Conservation (phyloP, 306 rosid genomes). For the Inga oerstediana region DNA sequence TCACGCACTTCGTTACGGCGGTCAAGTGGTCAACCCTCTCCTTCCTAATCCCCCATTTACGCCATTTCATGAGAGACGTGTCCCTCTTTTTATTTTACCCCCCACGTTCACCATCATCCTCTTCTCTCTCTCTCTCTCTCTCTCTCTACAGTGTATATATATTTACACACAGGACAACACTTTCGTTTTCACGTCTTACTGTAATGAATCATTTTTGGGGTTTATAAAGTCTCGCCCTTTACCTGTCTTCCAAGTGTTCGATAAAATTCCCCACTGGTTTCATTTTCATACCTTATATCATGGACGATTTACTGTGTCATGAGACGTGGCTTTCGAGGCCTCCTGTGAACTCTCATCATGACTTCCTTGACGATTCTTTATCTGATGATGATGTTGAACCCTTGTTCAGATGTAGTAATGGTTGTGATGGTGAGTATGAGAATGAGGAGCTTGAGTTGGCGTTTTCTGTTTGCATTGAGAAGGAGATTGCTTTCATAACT, state of each 20-base stretch:
- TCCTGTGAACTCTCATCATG: not conserved
- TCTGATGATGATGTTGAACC: not conserved
- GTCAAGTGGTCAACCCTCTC: not conserved
- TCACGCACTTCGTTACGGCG: constrained; percentile 49
- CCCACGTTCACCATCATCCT: constrained; percentile 2
- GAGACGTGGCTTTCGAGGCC: constrained; percentile 54
- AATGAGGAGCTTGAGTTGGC: constrained; percentile 38
- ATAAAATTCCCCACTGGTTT: not conserved
- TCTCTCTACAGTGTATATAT: not conserved
- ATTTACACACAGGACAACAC: not conserved
- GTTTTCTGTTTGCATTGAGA: constrained; percentile 34
- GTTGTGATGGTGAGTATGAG: not conserved
- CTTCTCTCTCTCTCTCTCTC: not conserved
- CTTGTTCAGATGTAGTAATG: not conserved
- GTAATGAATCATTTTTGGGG: not conserved
- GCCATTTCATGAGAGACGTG: constrained; percentile 59
- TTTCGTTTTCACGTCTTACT: not conserved
- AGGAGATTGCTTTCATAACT: constrained; percentile 49
- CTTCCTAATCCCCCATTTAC: constrained; percentile 44
- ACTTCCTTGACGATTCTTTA: not conserved
- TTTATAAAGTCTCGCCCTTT: not conserved
- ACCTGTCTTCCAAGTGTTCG: constrained; percentile 1
- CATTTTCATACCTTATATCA: not conserved
- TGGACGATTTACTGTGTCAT: constrained; percentile 53
- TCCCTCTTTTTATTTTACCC: constrained; percentile 33